phyloP scores from a whole-genome alignment of 306 rosid species.

The Rosa lucieae region DNA sequence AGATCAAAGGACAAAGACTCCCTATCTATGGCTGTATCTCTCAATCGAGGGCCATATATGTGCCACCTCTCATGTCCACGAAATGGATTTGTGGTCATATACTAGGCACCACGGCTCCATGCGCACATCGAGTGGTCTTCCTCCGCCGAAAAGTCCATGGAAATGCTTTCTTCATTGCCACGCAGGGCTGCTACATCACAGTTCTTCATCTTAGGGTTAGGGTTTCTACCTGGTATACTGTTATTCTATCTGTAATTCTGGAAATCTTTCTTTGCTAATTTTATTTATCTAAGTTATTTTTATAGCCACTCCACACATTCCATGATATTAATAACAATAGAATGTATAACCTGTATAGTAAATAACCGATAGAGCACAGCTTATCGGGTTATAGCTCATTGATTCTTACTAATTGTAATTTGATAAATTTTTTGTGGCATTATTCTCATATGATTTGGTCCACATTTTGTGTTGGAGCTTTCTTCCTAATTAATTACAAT shows the following conservation, averaged over 20 bases:
- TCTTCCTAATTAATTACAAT: not conserved
- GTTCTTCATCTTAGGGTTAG: not conserved
- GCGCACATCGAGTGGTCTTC: constrained; percentile 16
- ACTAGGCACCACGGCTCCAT: not conserved
- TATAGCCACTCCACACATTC: no score
- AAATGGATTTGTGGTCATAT: constrained; percentile 16
- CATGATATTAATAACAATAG: no score
- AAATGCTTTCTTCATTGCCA: not conserved
- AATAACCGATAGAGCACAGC: no score
- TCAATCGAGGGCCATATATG: not conserved
- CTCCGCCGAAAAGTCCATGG: not conserved
- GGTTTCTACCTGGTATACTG: not conserved
- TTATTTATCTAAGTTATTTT: no score
- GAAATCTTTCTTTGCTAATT: not conserved
- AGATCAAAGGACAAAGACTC: not conserved
- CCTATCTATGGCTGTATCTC: not conserved
- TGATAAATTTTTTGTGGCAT: not conserved
- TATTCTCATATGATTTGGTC: not conserved
- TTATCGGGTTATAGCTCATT: not conserved
- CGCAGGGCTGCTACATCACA: not conserved
- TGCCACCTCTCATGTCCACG: constrained; percentile 1
- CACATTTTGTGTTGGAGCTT: not conserved
- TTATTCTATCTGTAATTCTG: not conserved
- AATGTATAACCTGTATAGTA: no score
- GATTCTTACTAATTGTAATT: not conserved